Conservation (phyloP, 257 asterid genomes). For the Salvia hispanica region DNA sequence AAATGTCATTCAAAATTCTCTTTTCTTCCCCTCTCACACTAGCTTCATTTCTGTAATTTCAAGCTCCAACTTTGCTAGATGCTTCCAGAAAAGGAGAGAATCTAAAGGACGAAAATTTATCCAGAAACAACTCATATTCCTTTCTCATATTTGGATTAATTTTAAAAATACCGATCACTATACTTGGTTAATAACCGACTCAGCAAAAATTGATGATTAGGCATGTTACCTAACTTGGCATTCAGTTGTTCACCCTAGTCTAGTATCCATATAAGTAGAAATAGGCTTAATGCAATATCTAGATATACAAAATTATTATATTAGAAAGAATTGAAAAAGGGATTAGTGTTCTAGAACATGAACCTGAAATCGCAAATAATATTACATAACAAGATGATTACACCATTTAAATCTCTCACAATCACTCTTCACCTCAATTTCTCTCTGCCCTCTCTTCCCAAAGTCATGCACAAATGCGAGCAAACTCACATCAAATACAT, state of each 20-base stretch:
- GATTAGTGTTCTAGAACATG: conserved; percentile 21
- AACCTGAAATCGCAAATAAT: conserved; percentile 23
- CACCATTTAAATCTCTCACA: too few relatives aligned
- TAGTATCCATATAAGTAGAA: neutral
- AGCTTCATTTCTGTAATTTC: too few relatives aligned
- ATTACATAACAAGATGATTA: conserved; percentile 33
- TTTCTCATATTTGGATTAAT: neutral
- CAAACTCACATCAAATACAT: conserved; percentile 45
- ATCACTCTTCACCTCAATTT: too few relatives aligned
- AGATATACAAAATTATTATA: neutral
- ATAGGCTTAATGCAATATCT: neutral
- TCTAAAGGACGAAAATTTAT: neutral
- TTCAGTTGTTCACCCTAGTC: too few relatives aligned
- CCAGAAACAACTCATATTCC: neutral
- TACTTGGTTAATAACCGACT: neutral
- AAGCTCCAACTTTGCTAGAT: conserved; percentile 15
- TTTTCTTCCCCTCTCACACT: too few relatives aligned
- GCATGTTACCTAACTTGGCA: too few relatives aligned
- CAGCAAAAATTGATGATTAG: too few relatives aligned
- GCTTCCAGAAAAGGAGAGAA: conserved; percentile 1
- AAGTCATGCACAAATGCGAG: conserved; percentile 39
- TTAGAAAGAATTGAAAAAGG: neutral
- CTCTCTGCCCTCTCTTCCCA: too few relatives aligned
- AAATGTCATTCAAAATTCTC: too few relatives aligned
- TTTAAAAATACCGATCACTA: neutral